phyloP scores from a whole-genome alignment of 768 basidiomycete species.

The Trametes villosa region DNA sequence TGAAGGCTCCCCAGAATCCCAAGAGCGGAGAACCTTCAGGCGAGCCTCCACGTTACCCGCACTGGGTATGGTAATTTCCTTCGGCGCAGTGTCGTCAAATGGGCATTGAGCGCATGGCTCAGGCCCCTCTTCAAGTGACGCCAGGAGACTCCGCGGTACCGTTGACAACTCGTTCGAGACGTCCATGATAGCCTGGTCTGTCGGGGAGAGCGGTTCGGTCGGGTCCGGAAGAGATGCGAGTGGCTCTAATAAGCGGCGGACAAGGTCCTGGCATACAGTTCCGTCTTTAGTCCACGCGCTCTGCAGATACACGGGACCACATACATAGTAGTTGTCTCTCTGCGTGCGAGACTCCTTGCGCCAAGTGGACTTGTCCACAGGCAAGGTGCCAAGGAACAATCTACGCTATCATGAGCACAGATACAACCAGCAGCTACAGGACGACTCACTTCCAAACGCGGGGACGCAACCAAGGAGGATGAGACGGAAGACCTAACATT shows the following conservation, averaged over 20 bases:
- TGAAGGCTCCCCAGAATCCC: conserved; percentile 29
- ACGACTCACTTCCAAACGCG: conserved; percentile 73
- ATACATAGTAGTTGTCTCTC: conserved; percentile 74
- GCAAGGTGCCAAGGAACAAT: conserved; percentile 65
- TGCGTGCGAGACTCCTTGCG: conserved; percentile 58
- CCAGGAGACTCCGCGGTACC: conserved; percentile 55
- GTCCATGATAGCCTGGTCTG: conserved; percentile 54
- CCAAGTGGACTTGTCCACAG: conserved; percentile 62
- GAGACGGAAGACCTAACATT: conserved; percentile 66
- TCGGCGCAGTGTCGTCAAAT: conserved; percentile 50
- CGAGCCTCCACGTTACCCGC: conserved; percentile 60
- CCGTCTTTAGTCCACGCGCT: conserved; percentile 8
- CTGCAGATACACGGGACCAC: conserved; percentile 27
- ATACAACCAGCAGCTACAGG: background rate
- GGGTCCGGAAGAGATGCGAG: conserved; percentile 50
- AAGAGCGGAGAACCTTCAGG: conserved; percentile 46
- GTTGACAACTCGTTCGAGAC: conserved; percentile 60
- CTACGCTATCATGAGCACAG: conserved; percentile 39
- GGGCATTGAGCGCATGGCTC: conserved; percentile 52
- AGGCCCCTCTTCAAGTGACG: conserved; percentile 55
- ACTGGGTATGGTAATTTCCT: conserved; percentile 51
- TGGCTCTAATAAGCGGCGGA: conserved; percentile 63
- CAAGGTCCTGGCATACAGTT: conserved; percentile 58
- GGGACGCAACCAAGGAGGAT: conserved; percentile 76
- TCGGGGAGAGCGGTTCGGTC: conserved; percentile 40